Evolutionary conservation across 2,329 filamentous ascomycete genomes (phyloP).

Genomic region (Arthrobotrys sphaeroides): DNA sequence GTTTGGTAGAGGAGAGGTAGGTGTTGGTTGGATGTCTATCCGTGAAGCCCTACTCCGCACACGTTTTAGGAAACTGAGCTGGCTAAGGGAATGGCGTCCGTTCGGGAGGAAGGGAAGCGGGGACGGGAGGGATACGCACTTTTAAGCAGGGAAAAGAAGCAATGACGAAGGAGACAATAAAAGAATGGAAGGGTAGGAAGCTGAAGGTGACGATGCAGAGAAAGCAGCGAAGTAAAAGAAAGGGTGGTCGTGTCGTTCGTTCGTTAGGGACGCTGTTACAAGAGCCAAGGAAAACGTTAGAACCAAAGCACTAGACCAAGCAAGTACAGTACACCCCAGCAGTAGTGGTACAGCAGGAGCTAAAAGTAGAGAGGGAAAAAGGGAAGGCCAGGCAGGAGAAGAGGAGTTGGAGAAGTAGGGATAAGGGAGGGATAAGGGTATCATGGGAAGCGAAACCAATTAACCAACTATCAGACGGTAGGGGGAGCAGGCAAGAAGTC

Average conservation of each 20-base stretch:
- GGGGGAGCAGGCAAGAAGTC: not conserved
- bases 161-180: slow-evolving; percentile 56
- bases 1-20: slow-evolving; percentile 46
- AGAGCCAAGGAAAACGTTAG: slow-evolving; percentile 55
- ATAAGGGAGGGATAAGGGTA: slow-evolving; percentile 32
- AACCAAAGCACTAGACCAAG: slow-evolving; percentile 54
- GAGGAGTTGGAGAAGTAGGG: slow-evolving; percentile 55
- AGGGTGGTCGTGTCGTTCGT: slow-evolving; percentile 53
- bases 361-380: slow-evolving; percentile 37
- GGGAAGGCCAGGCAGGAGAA: slow-evolving; percentile 38
- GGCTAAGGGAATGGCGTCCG: slow-evolving; percentile 26
- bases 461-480: slow-evolving; percentile 11
- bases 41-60: slow-evolving; percentile 54
- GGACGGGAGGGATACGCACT: slow-evolving; percentile 18
- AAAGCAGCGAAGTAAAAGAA: slow-evolving; percentile 43
- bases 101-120: slow-evolving; percentile 47
- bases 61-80: slow-evolving; percentile 57
- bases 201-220: slow-evolving; percentile 55
- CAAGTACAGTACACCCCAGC: slow-evolving; percentile 29
- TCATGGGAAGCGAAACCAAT: slow-evolving; percentile 32
- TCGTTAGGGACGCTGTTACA: slow-evolving; percentile 51
- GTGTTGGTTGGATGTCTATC: slow-evolving; percentile 53
- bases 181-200: slow-evolving; percentile 58
- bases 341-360: slow-evolving; percentile 34
- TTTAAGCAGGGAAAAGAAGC: slow-evolving; percentile 16